Base-by-base conservation (phyloP, 441 rosid species). In the Hura crepitans region DNA sequence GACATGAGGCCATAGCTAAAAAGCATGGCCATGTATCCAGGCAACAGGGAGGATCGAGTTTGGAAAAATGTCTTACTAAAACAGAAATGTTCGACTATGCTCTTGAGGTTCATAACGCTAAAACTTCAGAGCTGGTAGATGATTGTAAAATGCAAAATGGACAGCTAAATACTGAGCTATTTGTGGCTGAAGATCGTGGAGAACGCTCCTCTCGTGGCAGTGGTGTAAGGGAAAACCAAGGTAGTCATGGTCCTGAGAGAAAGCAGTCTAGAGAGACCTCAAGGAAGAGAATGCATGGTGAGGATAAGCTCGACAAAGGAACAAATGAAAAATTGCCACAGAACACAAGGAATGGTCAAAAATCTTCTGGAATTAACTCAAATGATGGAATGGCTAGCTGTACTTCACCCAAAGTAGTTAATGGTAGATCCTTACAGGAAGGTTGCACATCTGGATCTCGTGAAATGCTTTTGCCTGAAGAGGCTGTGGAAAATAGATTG, bases 1-100 rank as follows among this genome's bases (percentile, higher is more conserved):
- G 80, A 70, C 94, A 92, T 87, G 81, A 42, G 81, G 73, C 53
- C 33, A 78, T 89, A 72, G 96, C 97, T 59, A 74, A 80, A 71
- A 73, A 77, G 72, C 87, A 84, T 72, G 84, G 82, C 66, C 97
- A 90, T 65, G 35, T 83, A 68, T 68, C 66, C 37, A 69, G 25
- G 54, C 73, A 70, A 65, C 74, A 47, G 14, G 62, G 62, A 63
- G 69, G 51, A 64, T 71, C 66, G 3, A 17, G 61, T 45, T 65
- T 69, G 63, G 62, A 64, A 25, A 71, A 66, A 25, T 47, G 28
- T 27, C 56, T 57, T 47, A 33, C 35, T 69, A 80, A 39, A 75
- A 72, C 74, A 58, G 23, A 17, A 61, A n/a, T 43, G 55, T 27
- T 59, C 72, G 65, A 77, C 71, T 62, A 56, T 74, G 69, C 74